Evolutionary conservation across 176 grass and related monocot species (phyloP), one percentile per base, ranked within the genome.

Genomic region (Eremochloa ophiuroides): DNA sequence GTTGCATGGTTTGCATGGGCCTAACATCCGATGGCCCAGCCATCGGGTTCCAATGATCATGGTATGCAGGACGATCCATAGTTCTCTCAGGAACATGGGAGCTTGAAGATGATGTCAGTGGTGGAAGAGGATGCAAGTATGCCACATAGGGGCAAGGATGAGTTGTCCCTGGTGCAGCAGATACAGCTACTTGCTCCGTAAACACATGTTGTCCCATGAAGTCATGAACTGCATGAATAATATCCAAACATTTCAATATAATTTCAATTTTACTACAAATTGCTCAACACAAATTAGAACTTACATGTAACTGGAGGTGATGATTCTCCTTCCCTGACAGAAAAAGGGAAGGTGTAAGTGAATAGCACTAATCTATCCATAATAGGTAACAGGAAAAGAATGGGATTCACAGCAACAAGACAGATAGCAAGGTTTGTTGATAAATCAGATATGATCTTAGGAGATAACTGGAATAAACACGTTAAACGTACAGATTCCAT

Each of bases 281-380:
- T 79, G 7, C 77, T 37, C 18, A n/a, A 31, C 61, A 31, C 8
- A 81, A 71, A 62, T 82, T 72, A 78, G 34, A 70, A 94, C 92
- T 94, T 89, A 94, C 92, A 89, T 76, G 88, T 78, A 82, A 91
- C 55, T 79, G 80, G 86, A 70, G 89, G 86, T 79, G 92, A 87
- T 79, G 92, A 89, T 82, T 94, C 92, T 69, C 86, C 86, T 84
- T 94, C 92, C 89, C 92, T 91, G 80, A 22, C 22, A 71, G 51
- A 66, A 85, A 61, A 71, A 27, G 20, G 37, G 29, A 80, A 75
- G 82, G 31, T 40, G 47, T 86, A 26, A 67, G 70, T 76, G 66
- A 33, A 81, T 55, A 65, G 34, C 5, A 28, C 12, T 37, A 81
- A 62, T 34, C 62, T 76, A 64, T 66, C 35, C 35, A 65, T 71